A percentile compares a stretch with the other conserved stretches of the same genome.
Evolutionary conservation across 306 rosid genomes (phyloP).

Genomic region (Cucumis cinereus): DNA sequence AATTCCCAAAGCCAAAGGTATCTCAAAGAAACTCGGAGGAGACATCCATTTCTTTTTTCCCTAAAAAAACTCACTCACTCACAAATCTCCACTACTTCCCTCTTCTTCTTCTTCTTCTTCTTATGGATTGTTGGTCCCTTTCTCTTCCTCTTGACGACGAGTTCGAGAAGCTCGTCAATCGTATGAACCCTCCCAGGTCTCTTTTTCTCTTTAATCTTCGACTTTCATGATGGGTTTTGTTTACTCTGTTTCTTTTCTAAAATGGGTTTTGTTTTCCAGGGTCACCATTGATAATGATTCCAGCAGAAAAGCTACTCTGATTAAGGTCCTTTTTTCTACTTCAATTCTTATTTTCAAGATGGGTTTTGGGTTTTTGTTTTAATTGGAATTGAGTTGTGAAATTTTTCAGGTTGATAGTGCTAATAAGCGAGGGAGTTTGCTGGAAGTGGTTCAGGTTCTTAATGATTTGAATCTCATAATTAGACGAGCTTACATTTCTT

Average conservation of each 20-base stretch:
- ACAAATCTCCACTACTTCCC: not conserved
- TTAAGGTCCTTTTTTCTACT: slow-evolving; percentile 41
- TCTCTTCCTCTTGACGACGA: slow-evolving; percentile 50
- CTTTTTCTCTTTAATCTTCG: not conserved
- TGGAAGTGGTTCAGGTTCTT: slow-evolving; percentile 86
- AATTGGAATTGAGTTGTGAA: not conserved
- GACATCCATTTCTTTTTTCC: not conserved
- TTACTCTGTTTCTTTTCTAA: slow-evolving; percentile 12
- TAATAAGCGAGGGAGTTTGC: slow-evolving; percentile 79
- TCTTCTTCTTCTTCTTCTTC: not conserved
- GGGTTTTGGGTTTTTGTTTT: not conserved
- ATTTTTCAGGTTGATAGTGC: slow-evolving; percentile 78
- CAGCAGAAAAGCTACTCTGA: slow-evolving; percentile 50
- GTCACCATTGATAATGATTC: slow-evolving; percentile 77
- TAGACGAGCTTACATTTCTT: slow-evolving; percentile 86
- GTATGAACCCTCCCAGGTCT: slow-evolving; percentile 97
- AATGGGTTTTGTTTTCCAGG: slow-evolving; percentile 35
- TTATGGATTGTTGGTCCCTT: slow-evolving; percentile 76
- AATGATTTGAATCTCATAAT: slow-evolving; percentile 79
- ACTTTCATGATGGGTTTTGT: slow-evolving; percentile 1
- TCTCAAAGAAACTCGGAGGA: slow-evolving; percentile 9
- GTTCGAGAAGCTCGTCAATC: slow-evolving; percentile 66
- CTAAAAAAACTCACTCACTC: not conserved
- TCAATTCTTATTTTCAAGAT: not conserved
- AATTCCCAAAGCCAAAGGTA: slow-evolving; percentile 19